A percentile compares a stretch with the other conserved stretches of the same genome.
These are phyloP conservation scores for Cyclocybe aegerita DNA, from an alignment of 768 basidiomycete genomes.

Conservation along the genomic window DNA sequence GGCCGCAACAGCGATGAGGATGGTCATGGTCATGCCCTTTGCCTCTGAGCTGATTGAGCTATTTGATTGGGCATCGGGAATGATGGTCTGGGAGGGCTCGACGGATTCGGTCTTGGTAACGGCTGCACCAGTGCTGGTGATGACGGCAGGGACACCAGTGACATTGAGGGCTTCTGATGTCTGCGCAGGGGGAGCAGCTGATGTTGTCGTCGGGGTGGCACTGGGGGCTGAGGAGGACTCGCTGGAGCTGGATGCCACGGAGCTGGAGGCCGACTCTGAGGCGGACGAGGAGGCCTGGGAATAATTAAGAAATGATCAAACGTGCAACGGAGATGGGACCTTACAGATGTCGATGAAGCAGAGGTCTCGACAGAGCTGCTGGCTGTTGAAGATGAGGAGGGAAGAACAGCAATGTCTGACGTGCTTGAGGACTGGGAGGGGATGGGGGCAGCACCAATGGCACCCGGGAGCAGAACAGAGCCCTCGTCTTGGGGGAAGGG, in stretches of 20 bases:
- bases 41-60: constrained; percentile 23
- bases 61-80: constrained; percentile 24
- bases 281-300: constrained; percentile 12
- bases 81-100: constrained; percentile 23
- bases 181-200: background rate
- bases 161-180: constrained; percentile 20
- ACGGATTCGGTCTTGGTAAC: constrained; percentile 29
- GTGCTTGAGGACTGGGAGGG: constrained; percentile 11
- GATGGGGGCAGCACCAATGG: constrained; percentile 34
- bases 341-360: constrained; percentile 8
- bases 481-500: constrained; percentile 25
- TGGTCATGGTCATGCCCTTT: constrained; percentile 49
- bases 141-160: constrained; percentile 15
- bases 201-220: constrained; percentile 10
- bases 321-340: constrained; percentile 2
- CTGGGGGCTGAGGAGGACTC: constrained; percentile 7
- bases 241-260: background rate
- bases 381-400: constrained; percentile 8
- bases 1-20: constrained; percentile 69
- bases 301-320: constrained; percentile 6
- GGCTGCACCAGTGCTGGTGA: constrained; percentile 10
- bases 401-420: background rate
- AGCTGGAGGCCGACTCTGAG: constrained; percentile 1
- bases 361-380: constrained; percentile 7
- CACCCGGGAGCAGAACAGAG: constrained; percentile 15